Evolutionary conservation across 2,329 filamentous ascomycete genomes (phyloP).

Genomic region (Aspergillus pseudonomiae): DNA sequence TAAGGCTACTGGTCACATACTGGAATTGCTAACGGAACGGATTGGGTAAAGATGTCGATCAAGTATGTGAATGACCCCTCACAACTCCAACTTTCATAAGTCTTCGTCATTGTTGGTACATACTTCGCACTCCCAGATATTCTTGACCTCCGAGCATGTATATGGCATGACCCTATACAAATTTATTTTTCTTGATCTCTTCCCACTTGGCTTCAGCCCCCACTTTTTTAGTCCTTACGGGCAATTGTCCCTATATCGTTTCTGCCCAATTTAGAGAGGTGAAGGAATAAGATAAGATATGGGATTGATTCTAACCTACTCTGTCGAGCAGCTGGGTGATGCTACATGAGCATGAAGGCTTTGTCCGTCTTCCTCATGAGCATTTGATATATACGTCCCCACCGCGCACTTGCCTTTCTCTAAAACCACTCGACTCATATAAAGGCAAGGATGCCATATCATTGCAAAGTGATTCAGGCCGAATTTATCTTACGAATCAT

Average conservation of each 20-base stretch:
- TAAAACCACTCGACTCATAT: constrained; percentile 71
- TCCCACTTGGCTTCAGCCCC: not conserved
- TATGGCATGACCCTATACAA: not conserved
- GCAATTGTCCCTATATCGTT: not conserved
- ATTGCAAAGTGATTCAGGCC: constrained; percentile 73
- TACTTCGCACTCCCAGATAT: not conserved
- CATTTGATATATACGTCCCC: constrained; percentile 79
- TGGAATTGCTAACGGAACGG: constrained; percentile 1
- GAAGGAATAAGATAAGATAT: not conserved
- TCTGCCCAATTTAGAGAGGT: not conserved
- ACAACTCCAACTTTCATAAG: constrained; percentile 2
- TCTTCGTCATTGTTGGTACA: not conserved
- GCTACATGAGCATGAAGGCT: constrained; percentile 72
- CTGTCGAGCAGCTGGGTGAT: constrained; percentile 76
- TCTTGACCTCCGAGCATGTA: not conserved
- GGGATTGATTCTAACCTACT: not conserved
- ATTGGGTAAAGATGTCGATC: constrained; percentile 39
- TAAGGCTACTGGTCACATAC: not conserved
- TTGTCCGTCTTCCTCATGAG: constrained; percentile 84
- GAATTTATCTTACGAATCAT: constrained; percentile 81
- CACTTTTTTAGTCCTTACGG: not conserved
- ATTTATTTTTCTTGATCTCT: not conserved
- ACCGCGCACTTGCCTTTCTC: constrained; percentile 73
- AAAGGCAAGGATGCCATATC: constrained; percentile 66
- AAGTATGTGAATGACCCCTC: constrained; percentile 38